phyloP scores from a whole-genome alignment of 306 rosid genomes.

The Luffa aegyptiaca region DNA sequence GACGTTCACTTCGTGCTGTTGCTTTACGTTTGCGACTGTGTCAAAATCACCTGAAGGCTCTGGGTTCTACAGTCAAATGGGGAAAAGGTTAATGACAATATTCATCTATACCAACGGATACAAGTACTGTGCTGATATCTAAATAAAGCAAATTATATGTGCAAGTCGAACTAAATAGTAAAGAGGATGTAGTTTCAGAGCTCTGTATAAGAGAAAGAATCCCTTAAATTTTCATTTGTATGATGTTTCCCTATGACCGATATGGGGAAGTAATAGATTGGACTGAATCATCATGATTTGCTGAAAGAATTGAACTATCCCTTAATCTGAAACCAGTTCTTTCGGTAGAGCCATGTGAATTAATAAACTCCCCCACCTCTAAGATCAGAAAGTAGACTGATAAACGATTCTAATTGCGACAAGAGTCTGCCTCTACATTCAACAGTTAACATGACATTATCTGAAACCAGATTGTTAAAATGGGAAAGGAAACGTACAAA shows the following conservation, averaged over 20 bases:
- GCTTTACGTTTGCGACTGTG: constrained; percentile 68
- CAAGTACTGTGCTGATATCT: background rate
- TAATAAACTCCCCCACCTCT: background rate
- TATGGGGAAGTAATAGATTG: background rate
- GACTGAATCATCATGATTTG: background rate
- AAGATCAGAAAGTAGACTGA: background rate
- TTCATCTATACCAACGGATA: background rate
- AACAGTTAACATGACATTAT: background rate
- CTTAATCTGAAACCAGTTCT: background rate
- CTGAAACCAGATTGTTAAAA: constrained; percentile 2
- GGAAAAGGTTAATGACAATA: background rate
- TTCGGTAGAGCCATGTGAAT: background rate
- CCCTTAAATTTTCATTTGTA: background rate
- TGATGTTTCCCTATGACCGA: background rate
- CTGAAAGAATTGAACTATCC: background rate
- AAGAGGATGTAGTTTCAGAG: background rate
- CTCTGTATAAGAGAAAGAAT: background rate
- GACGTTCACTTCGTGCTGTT: constrained; percentile 85
- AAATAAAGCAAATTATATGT: background rate
- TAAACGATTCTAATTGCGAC: background rate
- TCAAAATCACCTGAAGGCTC: constrained; percentile 94
- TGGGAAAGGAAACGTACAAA: constrained; percentile 48
- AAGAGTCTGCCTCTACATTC: background rate
- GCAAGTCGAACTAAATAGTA: background rate
- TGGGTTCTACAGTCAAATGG: constrained; percentile 49